phyloP scores from a whole-genome alignment of 345 rosid species.

The Geranium rotundifolium region DNA sequence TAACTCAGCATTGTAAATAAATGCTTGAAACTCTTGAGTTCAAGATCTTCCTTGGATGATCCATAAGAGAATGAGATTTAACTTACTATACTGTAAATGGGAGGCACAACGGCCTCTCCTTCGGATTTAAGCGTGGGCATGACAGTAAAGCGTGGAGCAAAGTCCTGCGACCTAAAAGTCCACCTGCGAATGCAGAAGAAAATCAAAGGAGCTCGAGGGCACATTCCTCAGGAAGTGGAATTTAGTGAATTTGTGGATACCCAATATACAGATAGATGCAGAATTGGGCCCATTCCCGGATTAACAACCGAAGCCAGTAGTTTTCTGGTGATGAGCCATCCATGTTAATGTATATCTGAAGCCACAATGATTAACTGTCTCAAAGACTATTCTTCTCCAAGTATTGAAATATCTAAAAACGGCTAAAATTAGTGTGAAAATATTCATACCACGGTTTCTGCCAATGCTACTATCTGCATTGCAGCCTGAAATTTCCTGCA shows the following conservation, averaged over 20 bases:
- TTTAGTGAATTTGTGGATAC: slow-evolving; percentile 24
- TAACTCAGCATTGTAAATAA: neutral
- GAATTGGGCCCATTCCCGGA: slow-evolving; percentile 85
- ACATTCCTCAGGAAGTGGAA: neutral
- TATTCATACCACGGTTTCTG: slow-evolving; percentile 64
- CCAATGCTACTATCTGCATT: slow-evolving; percentile 82
- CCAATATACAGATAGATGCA: slow-evolving; percentile 80
- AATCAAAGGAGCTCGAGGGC: neutral
- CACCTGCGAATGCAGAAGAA: slow-evolving; percentile 31
- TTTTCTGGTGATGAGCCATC: slow-evolving; percentile 45
- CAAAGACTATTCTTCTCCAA: slow-evolving; percentile 2
- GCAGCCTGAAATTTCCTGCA: slow-evolving; percentile 84
- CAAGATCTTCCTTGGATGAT: neutral
- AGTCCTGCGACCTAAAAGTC: slow-evolving; percentile 83
- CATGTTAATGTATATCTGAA: slow-evolving; percentile 64
- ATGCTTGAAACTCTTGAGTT: neutral
- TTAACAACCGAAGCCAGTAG: slow-evolving; percentile 70
- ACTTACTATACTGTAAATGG: slow-evolving; percentile 72
- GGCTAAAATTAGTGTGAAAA: neutral
- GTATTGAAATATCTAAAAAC: neutral
- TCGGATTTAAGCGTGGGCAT: slow-evolving; percentile 64
- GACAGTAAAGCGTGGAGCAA: slow-evolving; percentile 70
- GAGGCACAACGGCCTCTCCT: slow-evolving; percentile 41
- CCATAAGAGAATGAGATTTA: neutral
- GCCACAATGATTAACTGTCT: slow-evolving; percentile 8